Evolutionary conservation across 257 asterid genomes (phyloP), one percentile per base, ranked within the genome.

Genomic region (Solanum etuberosum): DNA sequence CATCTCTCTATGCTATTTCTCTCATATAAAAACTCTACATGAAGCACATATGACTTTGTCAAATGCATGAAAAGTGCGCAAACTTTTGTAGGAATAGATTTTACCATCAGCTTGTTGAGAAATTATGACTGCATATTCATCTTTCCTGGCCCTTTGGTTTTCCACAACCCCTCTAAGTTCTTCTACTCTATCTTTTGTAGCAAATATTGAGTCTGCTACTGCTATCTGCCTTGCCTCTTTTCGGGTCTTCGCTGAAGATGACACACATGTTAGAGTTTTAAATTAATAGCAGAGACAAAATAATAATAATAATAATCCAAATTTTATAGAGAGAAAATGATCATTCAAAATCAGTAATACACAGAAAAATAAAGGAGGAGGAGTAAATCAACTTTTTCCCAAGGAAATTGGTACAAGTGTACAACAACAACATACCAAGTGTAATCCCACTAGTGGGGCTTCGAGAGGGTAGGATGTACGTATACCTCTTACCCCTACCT

Each of bases 51-150:
- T 20, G 68, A 48, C 43, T 80, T 46, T 18, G 29, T 48, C 85
- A 81, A 48, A 81, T 81, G 85, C 43, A 31, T 81, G 68, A 81
- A 81, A 80, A 81, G 85, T 9, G 42, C 68, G 85, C 73, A 48
- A 88, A 83, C 83, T 73, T 37, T 73, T 54, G 32, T 61, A 59
- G 83, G 13, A 51, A 87, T 59, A 77, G 84, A 65, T 82, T 65
- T 88, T 93, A 96, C 99, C 99, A 90, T 92, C 92, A 86, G 92
- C 91, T 91, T 95, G 98, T 90, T 92, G 94, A 92, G 97, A 88
- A 87, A 97, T 83, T 87, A 96, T 93, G 88, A 94, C 90, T 59
- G 98, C 95, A 89, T 93, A 96, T 90, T 94, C 94, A 70, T 94
- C 93, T 90, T 93, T 96, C 91, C 91, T 93, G 83, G 88, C 90